Evolutionary conservation across 2,329 filamentous ascomycete species (phyloP), one percentile per base, ranked within the genome.

Genomic region (Bipolaris sorokiniana): DNA sequence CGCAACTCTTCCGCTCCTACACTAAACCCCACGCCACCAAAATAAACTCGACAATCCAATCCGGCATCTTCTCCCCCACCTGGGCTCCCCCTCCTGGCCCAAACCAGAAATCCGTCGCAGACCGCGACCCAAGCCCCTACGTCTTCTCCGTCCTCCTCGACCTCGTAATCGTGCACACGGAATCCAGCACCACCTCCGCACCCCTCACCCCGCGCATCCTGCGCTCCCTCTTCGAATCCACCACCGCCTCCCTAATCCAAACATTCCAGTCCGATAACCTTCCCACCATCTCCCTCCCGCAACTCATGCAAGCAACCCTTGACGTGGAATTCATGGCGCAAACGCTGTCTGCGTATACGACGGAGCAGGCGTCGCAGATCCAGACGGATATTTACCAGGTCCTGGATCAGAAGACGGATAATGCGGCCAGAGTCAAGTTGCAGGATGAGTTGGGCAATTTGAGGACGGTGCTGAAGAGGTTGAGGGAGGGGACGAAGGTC

Each of bases 251-350:
- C 59, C 87, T 98, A n/a, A 87, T 97, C 15, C 85, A 89, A 26
- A 88, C 91, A 0, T 97, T 98, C 82, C 53, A 56, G 20, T 66
- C 65, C 0, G 49, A 61, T 3, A 82, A 84, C 75, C 87, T 79
- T 0, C 76, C 82, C 4, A 82, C 81, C 18, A 98, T 95, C 78
- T 84, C 87, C 1, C 86, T 99, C 0, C 83, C 89, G 5, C 89
- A 90, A 6, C 85, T 99, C 48, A 96, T 98, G 88, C 96, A 99
- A 78, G 96, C 96, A 1, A 99, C 95, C 0, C 86, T 99, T 1
- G 95, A 99, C 71, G 93, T 97, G 1, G 95, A 99, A 77, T 98
- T 99, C 72, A 88, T 98, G 55, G 91, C 93, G 0, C 95, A 99
- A 80, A 97, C 94, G 5, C 84, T 99, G 33, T 90, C 86, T 59